These are phyloP conservation scores for Anisodus tanguticus DNA, from an alignment of 257 asterid species.

Conservation along the genomic window DNA sequence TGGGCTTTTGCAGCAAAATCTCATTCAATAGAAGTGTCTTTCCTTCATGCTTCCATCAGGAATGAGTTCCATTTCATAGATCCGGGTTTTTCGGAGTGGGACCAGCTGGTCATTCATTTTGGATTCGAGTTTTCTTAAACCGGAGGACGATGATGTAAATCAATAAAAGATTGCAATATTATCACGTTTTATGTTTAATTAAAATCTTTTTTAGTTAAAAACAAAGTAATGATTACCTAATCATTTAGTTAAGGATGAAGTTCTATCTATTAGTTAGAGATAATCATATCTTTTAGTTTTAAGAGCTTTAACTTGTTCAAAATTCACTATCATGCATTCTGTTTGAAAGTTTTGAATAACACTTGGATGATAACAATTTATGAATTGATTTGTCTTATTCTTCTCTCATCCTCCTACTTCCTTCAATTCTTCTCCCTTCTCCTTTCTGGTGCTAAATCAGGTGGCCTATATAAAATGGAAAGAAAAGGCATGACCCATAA, in stretches of 20 bases:
- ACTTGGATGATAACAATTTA: background rate
- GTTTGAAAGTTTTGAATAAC: background rate
- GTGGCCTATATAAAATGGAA: background rate
- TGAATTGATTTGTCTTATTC: background rate
- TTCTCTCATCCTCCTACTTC: background rate
- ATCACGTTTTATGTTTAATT: background rate
- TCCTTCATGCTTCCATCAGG: background rate
- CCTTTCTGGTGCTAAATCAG: slow-evolving; percentile 15
- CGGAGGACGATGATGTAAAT: background rate
- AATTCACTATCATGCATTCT: background rate
- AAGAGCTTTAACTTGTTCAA: background rate
- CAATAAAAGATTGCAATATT: background rate
- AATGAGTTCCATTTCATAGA: background rate
- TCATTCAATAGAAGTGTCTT: background rate
- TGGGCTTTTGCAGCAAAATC: background rate
- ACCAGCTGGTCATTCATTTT: background rate
- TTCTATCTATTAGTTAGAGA: background rate
- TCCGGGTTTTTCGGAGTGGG: background rate
- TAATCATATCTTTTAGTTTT: background rate
- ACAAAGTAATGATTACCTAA: background rate
- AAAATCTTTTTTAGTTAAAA: no score
- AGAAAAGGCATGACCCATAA: background rate
- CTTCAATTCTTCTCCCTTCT: background rate
- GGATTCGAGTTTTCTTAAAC: background rate
- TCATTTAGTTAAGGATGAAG: background rate